These are phyloP conservation scores for Phellinidium pouzarii DNA, from an alignment of 1,284 basidiomycete genomes.

Conservation along the genomic window DNA sequence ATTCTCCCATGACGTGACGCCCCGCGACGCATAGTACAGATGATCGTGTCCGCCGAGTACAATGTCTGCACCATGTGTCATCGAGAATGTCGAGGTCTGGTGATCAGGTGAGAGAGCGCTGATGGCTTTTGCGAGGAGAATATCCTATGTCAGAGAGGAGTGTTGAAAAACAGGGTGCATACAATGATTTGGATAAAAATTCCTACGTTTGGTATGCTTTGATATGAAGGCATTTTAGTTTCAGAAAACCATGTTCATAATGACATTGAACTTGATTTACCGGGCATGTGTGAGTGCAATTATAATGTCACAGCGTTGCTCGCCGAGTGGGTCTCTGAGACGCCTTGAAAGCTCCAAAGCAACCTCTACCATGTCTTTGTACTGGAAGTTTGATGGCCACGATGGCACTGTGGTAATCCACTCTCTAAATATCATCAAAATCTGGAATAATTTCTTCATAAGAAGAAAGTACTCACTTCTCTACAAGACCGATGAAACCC, in stretches of 20 bases:
- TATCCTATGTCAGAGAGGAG: constrained; percentile 43
- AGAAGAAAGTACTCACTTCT: constrained; percentile 45
- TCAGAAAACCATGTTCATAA: constrained; percentile 32
- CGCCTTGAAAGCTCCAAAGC: constrained; percentile 59
- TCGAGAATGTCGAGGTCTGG: constrained; percentile 40
- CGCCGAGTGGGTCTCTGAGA: constrained; percentile 66
- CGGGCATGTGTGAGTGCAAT: constrained; percentile 79
- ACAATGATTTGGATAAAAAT: constrained; percentile 29
- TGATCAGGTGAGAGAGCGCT: constrained; percentile 52
- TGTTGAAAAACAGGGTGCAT: constrained; percentile 34
- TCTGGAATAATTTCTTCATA: background rate
- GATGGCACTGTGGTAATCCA: constrained; percentile 84
- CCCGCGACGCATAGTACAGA: constrained; percentile 76
- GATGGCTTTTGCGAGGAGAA: constrained; percentile 57
- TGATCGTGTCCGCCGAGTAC: constrained; percentile 91
- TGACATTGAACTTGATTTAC: constrained; percentile 25
- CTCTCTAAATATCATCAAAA: constrained; percentile 39
- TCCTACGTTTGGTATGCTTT: constrained; percentile 28
- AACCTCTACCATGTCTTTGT: constrained; percentile 61
- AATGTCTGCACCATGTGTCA: constrained; percentile 75
- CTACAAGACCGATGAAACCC: constrained; percentile 79
- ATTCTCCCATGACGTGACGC: constrained; percentile 66
- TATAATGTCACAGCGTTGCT: constrained; percentile 68
- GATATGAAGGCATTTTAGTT: background rate
- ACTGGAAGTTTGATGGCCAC: constrained; percentile 71